These are phyloP conservation scores for Chlorociboria aeruginascens DNA, from an alignment of 495 filamentous ascomycete species.

Conservation along the genomic window DNA sequence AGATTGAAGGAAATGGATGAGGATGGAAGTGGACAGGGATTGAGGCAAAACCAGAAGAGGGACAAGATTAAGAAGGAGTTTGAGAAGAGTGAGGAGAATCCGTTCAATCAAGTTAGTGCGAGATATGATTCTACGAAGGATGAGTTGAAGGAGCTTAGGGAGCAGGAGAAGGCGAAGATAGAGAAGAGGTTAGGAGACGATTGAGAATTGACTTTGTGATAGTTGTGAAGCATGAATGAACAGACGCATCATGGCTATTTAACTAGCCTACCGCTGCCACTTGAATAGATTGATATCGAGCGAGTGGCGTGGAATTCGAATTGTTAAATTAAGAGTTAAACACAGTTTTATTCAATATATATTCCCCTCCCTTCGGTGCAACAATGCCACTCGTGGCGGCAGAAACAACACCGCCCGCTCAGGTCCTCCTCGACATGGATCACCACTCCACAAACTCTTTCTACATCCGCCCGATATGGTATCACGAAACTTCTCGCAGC, in stretches of 20 bases:
- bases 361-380: too few species aligned
- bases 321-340: too few species aligned
- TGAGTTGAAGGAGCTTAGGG: slow-evolving; percentile 55
- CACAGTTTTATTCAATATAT: too few species aligned
- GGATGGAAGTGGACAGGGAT: slow-evolving; percentile 56
- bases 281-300: too few species aligned
- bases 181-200: slow-evolving; percentile 50
- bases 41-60: slow-evolving; percentile 69
- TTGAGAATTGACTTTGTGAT: background rate
- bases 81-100: slow-evolving; percentile 83
- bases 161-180: slow-evolving; percentile 59
- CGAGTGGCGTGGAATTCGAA: too few species aligned
- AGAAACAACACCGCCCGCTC: too few species aligned
- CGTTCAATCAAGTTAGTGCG: slow-evolving; percentile 72
- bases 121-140: slow-evolving; percentile 66
- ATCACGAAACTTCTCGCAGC: slow-evolving; percentile 6
- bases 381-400: too few species aligned
- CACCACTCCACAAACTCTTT: too few species aligned
- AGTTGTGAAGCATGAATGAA: too few species aligned
- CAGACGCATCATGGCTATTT: too few species aligned
- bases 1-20: slow-evolving; percentile 72
- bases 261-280: too few species aligned
- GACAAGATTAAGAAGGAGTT: slow-evolving; percentile 81
- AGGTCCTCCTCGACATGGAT: too few species aligned
- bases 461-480: slow-evolving; percentile 2